Percentiles rank a stretch among this genome's conserved stretches.
Conservation (phyloP, 495 filamentous ascomycete genomes). For the Neurospora sp. region DNA sequence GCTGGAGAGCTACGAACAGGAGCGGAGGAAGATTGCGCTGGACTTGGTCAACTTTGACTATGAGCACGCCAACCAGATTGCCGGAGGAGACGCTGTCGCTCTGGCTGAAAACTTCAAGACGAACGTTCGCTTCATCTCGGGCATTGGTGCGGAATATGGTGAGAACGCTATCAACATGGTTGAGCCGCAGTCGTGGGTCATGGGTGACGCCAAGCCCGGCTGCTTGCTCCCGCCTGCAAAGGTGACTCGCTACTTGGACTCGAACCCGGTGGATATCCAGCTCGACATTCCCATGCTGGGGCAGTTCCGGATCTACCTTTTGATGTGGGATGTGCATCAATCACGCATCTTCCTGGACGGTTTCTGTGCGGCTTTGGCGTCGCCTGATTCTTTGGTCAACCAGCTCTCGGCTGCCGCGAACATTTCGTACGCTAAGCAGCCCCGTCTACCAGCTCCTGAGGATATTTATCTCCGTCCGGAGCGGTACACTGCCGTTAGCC, state of each 20-base stretch:
- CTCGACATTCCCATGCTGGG: slow-evolving; percentile 60
- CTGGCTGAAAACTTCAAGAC: slow-evolving; percentile 53
- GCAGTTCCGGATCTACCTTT: slow-evolving; percentile 59
- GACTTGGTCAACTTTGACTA: slow-evolving; percentile 61
- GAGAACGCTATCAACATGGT: slow-evolving; percentile 45
- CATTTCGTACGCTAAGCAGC: slow-evolving; percentile 42
- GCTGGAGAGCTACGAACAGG: slow-evolving; percentile 53
- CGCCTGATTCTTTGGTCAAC: slow-evolving; percentile 34
- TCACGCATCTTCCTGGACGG: slow-evolving; percentile 42
- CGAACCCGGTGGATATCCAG: slow-evolving; percentile 61
- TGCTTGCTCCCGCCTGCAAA: slow-evolving; percentile 51
- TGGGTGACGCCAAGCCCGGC: slow-evolving; percentile 42
- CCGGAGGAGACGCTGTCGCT: slow-evolving; percentile 43
- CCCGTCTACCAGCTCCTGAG: slow-evolving; percentile 34
- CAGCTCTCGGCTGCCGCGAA: slow-evolving; percentile 37
- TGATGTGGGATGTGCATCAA: slow-evolving; percentile 45
- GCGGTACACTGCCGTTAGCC: slow-evolving; percentile 50
- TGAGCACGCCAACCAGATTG: slow-evolving; percentile 48
- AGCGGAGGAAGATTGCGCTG: slow-evolving; percentile 50
- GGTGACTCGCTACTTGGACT: slow-evolving; percentile 57
- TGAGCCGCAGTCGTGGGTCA: slow-evolving; percentile 24
- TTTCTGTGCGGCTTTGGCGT: slow-evolving; percentile 37
- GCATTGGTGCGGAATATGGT: slow-evolving; percentile 53
- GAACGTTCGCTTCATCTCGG: slow-evolving; percentile 58
- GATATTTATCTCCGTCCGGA: slow-evolving; percentile 51